Conservation (phyloP, 1,284 basidiomycete genomes). For the Cryptococcus sp. region DNA sequence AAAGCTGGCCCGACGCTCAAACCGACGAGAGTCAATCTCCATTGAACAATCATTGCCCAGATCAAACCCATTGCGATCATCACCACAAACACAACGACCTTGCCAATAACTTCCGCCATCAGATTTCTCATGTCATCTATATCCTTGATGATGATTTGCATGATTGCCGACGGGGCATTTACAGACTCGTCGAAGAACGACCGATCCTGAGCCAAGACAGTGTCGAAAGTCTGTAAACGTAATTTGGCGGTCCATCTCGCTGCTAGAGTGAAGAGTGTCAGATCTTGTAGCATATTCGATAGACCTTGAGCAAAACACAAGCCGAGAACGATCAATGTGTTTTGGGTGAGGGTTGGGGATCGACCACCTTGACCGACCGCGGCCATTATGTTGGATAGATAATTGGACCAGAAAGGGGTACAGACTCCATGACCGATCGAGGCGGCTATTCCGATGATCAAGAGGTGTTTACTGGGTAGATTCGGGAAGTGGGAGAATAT, state of each 20-base stretch:
- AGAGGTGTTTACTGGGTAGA: conserved; percentile 66
- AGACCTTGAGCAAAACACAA: conserved; percentile 72
- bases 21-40: conserved; percentile 90
- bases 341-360: conserved; percentile 58
- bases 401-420: conserved; percentile 87
- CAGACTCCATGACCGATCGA: conserved; percentile 70
- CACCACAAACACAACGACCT: conserved; percentile 65
- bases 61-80: conserved; percentile 80
- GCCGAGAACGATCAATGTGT: conserved; percentile 55
- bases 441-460: conserved; percentile 64
- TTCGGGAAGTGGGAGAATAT: conserved; percentile 64
- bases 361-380: conserved; percentile 68
- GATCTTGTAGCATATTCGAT: conserved; percentile 67
- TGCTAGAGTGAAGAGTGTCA: conserved; percentile 67
- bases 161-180: conserved; percentile 63
- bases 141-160: conserved; percentile 81
- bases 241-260: conserved; percentile 72
- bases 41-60: conserved; percentile 83
- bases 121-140: conserved; percentile 81
- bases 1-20: conserved; percentile 83
- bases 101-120: conserved; percentile 68
- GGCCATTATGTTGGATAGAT: conserved; percentile 76
- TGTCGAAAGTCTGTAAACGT: conserved; percentile 58
- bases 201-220: conserved; percentile 77
- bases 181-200: conserved; percentile 76